These are phyloP conservation scores for Penicillium silybi DNA, from an alignment of 495 filamentous ascomycete genomes.

Conservation along the genomic window DNA sequence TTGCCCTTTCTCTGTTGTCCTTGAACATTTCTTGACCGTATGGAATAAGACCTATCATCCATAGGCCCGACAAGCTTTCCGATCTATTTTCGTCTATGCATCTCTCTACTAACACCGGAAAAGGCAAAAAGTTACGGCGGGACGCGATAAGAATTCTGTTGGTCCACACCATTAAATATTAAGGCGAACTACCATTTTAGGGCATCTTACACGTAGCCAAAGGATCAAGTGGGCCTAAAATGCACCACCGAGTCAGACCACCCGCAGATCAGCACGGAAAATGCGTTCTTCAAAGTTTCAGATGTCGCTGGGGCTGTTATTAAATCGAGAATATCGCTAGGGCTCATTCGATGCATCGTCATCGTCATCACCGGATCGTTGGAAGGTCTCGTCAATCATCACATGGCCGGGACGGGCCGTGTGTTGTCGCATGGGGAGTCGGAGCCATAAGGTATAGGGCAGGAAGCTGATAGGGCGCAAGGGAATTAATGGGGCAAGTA, in stretches of 20 bases:
- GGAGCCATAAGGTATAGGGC: neutral
- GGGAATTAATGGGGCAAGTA: neutral
- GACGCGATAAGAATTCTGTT: neutral
- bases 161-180: neutral
- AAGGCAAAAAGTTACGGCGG: neutral
- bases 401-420: neutral
- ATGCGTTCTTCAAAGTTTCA: neutral
- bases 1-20: neutral
- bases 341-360: neutral
- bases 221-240: conserved; percentile 1
- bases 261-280: conserved; percentile 12
- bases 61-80: neutral
- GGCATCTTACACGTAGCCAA: neutral
- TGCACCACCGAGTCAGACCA: conserved; percentile 16
- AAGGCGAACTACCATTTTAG: neutral
- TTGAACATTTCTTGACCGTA: neutral
- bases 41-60: neutral
- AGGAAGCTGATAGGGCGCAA: neutral
- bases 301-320: neutral
- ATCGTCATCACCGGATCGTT: neutral
- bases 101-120: neutral
- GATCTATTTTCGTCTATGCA: conserved; percentile 1
- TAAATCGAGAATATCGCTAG: conserved; percentile 7
- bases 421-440: conserved; percentile 11
- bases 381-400: conserved; percentile 4